Conservation (phyloP, 2,329 filamentous ascomycete genomes). For the Fusarium sp. region DNA sequence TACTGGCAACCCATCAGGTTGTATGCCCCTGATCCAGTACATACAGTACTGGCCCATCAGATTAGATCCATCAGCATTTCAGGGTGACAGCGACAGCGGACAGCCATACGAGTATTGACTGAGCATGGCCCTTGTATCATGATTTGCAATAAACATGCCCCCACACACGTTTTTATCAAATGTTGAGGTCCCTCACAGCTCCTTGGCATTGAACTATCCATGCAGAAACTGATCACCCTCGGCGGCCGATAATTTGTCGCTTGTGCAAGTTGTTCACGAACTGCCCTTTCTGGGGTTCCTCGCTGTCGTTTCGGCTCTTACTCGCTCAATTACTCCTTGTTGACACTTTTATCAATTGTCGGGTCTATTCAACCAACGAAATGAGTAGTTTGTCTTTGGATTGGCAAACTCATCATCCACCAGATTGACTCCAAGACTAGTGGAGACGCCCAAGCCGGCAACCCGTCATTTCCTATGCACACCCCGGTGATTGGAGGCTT, state of each 20-base stretch:
- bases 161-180: conserved; percentile 5
- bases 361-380: conserved; percentile 19
- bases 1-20: conserved; percentile 11
- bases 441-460: conserved; percentile 20
- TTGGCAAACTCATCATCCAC: conserved; percentile 34
- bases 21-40: conserved; percentile 6
- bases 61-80: conserved; percentile 25
- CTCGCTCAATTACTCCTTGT: conserved; percentile 28
- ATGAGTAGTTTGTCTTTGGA: conserved; percentile 24
- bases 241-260: not conserved
- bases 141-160: conserved; percentile 16
- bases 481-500: conserved; percentile 36
- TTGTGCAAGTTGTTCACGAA: conserved; percentile 5
- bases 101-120: not conserved
- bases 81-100: not conserved
- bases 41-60: conserved; percentile 15
- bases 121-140: not conserved
- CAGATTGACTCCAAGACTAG: conserved; percentile 29
- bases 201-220: not conserved
- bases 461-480: conserved; percentile 24
- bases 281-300: conserved; percentile 15
- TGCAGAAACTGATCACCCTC: not conserved
- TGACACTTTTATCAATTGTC: conserved; percentile 7
- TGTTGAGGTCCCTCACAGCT: conserved; percentile 13
- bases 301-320: conserved; percentile 27